phyloP scores from a whole-genome alignment of 208 protist species.

The Crithidia sp. region DNA sequence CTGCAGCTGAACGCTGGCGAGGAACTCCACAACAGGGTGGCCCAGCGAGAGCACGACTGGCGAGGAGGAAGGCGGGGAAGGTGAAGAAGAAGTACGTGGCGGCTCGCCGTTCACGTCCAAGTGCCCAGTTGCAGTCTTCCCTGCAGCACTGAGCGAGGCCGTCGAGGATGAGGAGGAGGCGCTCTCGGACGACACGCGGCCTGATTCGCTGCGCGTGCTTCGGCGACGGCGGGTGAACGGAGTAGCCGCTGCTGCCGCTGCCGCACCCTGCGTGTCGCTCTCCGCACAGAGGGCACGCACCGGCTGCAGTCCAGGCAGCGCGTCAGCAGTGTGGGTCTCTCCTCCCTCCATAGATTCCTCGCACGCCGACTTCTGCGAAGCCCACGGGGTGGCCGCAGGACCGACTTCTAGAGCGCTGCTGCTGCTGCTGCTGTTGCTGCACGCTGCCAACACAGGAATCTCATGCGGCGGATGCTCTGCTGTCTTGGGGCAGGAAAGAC shows the following conservation, averaged over 20 bases:
- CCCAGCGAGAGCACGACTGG: slow-evolving; percentile 33
- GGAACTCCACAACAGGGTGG: slow-evolving; percentile 78
- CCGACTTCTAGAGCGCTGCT: not conserved
- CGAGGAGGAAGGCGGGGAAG: not conserved
- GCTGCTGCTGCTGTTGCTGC: not conserved
- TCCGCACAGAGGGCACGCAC: too few relatives aligned
- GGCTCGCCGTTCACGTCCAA: not conserved
- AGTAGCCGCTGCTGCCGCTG: slow-evolving; percentile 12
- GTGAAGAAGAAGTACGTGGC: not conserved
- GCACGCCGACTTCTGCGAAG: not conserved
- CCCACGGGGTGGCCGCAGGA: too few relatives aligned
- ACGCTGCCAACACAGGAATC: not conserved
- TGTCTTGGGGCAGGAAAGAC: too few relatives aligned
- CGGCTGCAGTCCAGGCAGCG: too few relatives aligned
- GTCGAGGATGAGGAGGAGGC: not conserved
- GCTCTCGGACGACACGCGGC: not conserved
- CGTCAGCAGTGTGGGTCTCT: too few relatives aligned
- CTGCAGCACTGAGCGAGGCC: not conserved
- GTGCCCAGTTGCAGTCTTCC: not conserved
- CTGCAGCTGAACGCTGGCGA: slow-evolving; percentile 75
- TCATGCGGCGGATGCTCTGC: not conserved
- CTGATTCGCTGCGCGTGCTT: not conserved
- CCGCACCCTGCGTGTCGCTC: slow-evolving; percentile 9
- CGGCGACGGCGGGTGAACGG: not conserved
- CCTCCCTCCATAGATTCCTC: not conserved